phyloP scores from a whole-genome alignment of 2,329 filamentous ascomycete genomes.

The Meredithiella fracta region DNA sequence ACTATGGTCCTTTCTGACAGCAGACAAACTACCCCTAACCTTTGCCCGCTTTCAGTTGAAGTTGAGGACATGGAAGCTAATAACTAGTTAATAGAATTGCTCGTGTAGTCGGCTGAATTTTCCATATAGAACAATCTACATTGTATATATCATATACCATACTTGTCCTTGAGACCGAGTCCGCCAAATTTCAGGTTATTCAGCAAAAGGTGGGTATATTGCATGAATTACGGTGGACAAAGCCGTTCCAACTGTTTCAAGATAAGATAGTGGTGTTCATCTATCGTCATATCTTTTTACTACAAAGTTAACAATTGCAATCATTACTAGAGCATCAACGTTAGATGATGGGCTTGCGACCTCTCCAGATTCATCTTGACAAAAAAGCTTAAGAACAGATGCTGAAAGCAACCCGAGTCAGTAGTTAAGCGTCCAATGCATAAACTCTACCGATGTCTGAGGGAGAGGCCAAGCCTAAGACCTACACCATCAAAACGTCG shows the following conservation, averaged over 20 bases:
- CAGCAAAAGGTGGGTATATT: background rate
- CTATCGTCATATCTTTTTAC: background rate
- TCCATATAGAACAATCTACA: too few species aligned
- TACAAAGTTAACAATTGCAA: background rate
- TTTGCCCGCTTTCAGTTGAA: too few species aligned
- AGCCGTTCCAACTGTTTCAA: background rate
- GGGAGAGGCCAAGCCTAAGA: background rate
- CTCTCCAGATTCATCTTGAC: background rate
- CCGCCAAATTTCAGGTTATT: background rate
- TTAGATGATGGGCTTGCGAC: background rate
- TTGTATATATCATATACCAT: background rate
- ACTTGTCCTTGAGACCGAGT: background rate
- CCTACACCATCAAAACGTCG: background rate
- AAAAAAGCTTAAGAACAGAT: background rate
- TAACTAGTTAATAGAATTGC: too few species aligned
- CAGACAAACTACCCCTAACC: too few species aligned
- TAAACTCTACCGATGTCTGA: background rate
- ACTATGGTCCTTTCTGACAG: background rate
- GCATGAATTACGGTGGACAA: background rate
- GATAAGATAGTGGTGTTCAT: background rate
- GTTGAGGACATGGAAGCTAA: too few species aligned
- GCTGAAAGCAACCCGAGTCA: background rate
- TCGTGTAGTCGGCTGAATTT: too few species aligned
- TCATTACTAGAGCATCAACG: background rate
- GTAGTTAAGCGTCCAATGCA: background rate